These are phyloP conservation scores for Xylaria sp. DNA, from an alignment of 2,329 filamentous ascomycete genomes.

Conservation along the genomic window DNA sequence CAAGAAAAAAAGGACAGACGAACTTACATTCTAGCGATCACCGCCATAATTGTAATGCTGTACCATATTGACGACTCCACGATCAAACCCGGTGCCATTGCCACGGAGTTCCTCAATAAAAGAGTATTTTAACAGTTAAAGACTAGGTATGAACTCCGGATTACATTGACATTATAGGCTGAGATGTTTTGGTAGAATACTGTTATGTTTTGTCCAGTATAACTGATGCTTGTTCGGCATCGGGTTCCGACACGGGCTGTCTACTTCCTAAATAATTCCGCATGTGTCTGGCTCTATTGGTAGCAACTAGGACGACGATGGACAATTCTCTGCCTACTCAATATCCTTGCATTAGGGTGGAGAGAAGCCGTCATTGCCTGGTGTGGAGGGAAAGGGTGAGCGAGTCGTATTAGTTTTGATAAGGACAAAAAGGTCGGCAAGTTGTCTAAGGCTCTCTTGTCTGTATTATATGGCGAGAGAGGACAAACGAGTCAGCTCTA, in stretches of 20 bases:
- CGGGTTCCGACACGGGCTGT: not conserved
- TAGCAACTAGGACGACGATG: not conserved
- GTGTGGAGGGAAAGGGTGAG: not conserved
- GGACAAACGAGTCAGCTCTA: not conserved
- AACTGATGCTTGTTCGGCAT: not conserved
- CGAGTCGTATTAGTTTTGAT: not conserved
- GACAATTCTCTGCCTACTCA: not conserved
- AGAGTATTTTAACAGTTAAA: not conserved
- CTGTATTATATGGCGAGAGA: not conserved
- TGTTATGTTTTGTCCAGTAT: not conserved
- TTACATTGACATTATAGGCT: not conserved
- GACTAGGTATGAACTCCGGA: not conserved
- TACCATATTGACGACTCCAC: constrained; percentile 49
- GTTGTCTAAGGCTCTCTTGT: not conserved
- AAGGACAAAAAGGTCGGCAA: not conserved
- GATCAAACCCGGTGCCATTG: constrained; percentile 52
- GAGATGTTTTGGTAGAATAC: not conserved
- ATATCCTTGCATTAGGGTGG: not conserved
- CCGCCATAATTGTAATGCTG: constrained; percentile 53
- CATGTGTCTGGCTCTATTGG: not conserved
- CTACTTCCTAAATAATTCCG: not conserved
- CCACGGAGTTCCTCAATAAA: constrained; percentile 41
- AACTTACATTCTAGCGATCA: constrained; percentile 54
- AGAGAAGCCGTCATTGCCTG: not conserved
- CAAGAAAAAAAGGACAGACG: constrained; percentile 7